Conservation (phyloP, 2,329 filamentous ascomycete genomes). For the Cyphellophora europaea region DNA sequence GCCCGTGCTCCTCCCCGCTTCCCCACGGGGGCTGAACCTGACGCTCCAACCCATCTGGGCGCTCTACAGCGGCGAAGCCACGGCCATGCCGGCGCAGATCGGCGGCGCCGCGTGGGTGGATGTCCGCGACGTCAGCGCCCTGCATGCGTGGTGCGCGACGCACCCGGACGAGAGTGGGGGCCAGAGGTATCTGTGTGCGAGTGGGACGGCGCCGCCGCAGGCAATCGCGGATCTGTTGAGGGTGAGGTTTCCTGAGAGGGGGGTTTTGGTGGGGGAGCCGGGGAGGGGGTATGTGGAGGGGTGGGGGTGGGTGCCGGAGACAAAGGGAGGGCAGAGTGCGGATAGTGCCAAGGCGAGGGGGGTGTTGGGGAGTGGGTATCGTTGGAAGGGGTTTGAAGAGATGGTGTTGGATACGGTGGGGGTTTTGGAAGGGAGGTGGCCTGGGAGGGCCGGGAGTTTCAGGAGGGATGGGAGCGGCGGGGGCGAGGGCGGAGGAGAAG, state of each 20-base stretch:
- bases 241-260: constrained; percentile 10
- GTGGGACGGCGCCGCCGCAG: constrained; percentile 19
- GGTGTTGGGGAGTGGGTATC: background rate
- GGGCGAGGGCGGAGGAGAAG: no score
- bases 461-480: no score
- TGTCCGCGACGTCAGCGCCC: constrained; percentile 18
- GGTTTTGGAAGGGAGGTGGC: constrained; percentile 1
- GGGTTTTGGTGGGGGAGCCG: constrained; percentile 14
- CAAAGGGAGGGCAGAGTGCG: background rate
- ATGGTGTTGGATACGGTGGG: background rate
- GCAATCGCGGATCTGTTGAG: constrained; percentile 17
- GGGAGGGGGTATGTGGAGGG: constrained; percentile 11
- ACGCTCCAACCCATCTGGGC: constrained; percentile 18
- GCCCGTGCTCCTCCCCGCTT: constrained; percentile 13
- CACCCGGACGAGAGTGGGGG: constrained; percentile 14
- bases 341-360: background rate
- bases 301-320: background rate
- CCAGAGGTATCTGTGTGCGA: constrained; percentile 14
- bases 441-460: no score
- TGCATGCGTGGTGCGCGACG: constrained; percentile 17
- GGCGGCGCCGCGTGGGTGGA: constrained; percentile 18
- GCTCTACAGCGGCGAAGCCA: constrained; percentile 12
- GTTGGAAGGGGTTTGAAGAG: background rate
- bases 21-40: constrained; percentile 15
- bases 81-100: constrained; percentile 13